Evolutionary conservation across 352 stramenopile species (phyloP), one percentile per base, ranked within the genome.

Genomic region (Phytophthora pisi): DNA sequence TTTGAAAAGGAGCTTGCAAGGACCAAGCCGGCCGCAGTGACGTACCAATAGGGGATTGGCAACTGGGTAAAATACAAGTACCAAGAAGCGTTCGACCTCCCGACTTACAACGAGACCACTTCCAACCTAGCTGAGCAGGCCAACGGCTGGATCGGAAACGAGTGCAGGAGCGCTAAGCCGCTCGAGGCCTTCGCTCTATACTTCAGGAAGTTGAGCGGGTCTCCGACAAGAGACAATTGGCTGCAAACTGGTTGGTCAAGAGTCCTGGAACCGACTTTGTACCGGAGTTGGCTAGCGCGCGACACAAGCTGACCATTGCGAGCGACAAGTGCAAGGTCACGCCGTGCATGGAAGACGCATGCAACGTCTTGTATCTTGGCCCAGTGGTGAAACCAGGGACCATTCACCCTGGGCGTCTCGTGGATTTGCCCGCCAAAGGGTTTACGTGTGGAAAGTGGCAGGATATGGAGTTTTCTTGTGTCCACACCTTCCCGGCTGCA

Each of bases 111-210:
- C 23, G 54, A 75, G 38, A 65, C 55, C 5, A 70, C 55, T 2
- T 71, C 52, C 5, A 76, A 76, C 23, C 50, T 76, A 1, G 51
- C 72, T 1, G 61, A 74, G 40, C 47, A 71, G 61, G 64, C 63
- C 0, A 76, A 76, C 18, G 66, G 53, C 16, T 79, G 50, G 64
- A 70, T 72, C 5, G 51, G 31, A 11, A 67, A 69, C 11, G 57
- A 70, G 0, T 49, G 43, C 13, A 5, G 64, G 0, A 74, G 68
- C 11, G 60, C 61, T 0, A 75, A 72, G 31, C 61, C 68, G 0
- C 31, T 80, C 0, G 40, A 70, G 1, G 57, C 51, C 0, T 77
- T 77, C 24, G 28, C 30, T 15, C 8, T 68, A 2, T 64, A 64
- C 23, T 61, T 64, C 10, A 9, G 31, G 5, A 64, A 72, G 13